Evolutionary conservation across 164 flowering plant species (phyloP).

Genomic region (Pachysandra terminalis): DNA sequence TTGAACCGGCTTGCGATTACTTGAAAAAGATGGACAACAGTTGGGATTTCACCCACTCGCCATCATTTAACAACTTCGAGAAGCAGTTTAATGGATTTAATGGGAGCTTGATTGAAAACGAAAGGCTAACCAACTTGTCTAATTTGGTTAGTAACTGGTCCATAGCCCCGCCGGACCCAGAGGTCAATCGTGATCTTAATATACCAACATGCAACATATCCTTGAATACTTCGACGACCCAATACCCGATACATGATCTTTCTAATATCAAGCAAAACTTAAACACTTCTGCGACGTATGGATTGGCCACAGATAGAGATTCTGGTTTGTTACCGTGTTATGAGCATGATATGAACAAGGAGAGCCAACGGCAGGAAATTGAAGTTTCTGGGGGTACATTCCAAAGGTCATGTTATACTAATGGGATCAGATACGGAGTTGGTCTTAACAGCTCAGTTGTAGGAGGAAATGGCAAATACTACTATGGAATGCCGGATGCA

Average conservation of each 20-base stretch:
- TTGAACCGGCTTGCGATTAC: slow-evolving; percentile 51
- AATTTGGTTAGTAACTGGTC: slow-evolving; percentile 53
- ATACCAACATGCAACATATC: slow-evolving; percentile 21
- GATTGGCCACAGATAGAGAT: slow-evolving; percentile 1
- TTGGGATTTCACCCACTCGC: slow-evolving; percentile 40
- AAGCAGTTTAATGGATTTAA: slow-evolving; percentile 22
- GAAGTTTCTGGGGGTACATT: slow-evolving; percentile 19
- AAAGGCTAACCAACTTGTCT: slow-evolving; percentile 33
- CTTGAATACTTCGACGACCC: slow-evolving; percentile 20
- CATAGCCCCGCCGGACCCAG: slow-evolving; percentile 51
- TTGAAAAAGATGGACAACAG: slow-evolving; percentile 44
- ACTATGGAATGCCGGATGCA: slow-evolving; percentile 18
- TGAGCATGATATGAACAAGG: slow-evolving; percentile 25
- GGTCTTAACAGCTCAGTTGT: not conserved
- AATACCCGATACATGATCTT: slow-evolving; percentile 11
- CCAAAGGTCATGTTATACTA: slow-evolving; percentile 15
- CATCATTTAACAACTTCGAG: slow-evolving; percentile 27
- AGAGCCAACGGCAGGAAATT: slow-evolving; percentile 14
- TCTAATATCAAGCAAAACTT: slow-evolving; percentile 17
- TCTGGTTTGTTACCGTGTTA: slow-evolving; percentile 25
- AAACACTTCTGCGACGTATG: slow-evolving; percentile 14
- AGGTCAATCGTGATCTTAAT: slow-evolving; percentile 22
- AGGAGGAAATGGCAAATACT: slow-evolving; percentile 21
- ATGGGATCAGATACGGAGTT: not conserved
- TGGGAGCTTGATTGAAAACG: slow-evolving; percentile 23